phyloP scores from a whole-genome alignment of 192 early-diverging fungal genomes.

The Paraglomus occultum region DNA sequence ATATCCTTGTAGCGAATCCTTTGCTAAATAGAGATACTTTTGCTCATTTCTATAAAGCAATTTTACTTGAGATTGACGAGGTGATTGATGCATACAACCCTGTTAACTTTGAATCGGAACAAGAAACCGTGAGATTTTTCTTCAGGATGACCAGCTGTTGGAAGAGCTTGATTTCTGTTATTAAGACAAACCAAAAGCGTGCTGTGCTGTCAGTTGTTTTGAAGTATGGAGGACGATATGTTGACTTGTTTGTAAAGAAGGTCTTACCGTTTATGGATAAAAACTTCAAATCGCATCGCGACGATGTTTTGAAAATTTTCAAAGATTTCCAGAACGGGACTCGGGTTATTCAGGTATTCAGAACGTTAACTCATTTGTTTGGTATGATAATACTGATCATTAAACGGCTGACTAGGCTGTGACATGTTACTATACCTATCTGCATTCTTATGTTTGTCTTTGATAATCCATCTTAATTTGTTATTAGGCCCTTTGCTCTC shows the following conservation, averaged over 20 bases:
- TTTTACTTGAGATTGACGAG: constrained; percentile 38
- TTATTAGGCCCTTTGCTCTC: constrained; percentile 68
- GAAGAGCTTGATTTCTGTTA: constrained; percentile 41
- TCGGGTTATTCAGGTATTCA: constrained; percentile 47
- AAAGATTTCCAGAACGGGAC: constrained; percentile 53
- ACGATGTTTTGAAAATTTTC: constrained; percentile 45
- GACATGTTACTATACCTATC: not conserved
- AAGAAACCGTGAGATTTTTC: constrained; percentile 34
- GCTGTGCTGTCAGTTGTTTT: constrained; percentile 43
- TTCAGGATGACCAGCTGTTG: constrained; percentile 43
- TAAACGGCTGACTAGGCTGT: no score
- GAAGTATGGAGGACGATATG: constrained; percentile 47
- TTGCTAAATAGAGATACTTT: constrained; percentile 40
- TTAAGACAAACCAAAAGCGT: constrained; percentile 50
- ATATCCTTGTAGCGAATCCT: constrained; percentile 36
- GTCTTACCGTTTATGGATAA: constrained; percentile 48
- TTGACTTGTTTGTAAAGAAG: constrained; percentile 53
- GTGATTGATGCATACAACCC: constrained; percentile 31
- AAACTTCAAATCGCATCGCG: constrained; percentile 45
- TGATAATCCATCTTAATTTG: constrained; percentile 9
- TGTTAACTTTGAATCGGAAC: constrained; percentile 30
- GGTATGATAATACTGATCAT: no score
- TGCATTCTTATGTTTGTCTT: not conserved
- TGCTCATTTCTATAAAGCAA: constrained; percentile 29
- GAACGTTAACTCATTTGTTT: not conserved